Evolutionary conservation across 164 flowering plant genomes (phyloP), one percentile per base, ranked within the genome.

Genomic region (Chimonanthus praecox): DNA sequence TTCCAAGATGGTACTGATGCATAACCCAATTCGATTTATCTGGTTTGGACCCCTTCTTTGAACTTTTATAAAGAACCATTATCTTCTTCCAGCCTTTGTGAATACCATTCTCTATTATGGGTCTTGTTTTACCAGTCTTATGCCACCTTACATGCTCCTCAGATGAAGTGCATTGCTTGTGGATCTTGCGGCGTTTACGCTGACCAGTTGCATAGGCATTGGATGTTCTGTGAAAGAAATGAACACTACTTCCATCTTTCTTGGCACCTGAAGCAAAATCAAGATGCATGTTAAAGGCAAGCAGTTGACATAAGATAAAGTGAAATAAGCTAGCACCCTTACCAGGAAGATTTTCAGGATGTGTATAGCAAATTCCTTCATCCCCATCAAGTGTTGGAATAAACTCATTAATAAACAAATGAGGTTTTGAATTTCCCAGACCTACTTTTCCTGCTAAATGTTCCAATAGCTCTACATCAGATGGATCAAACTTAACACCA

Each of bases 261-360:
- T 80, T 88, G 44, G 88, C 88, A 75, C 98, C 99, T 95, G 82
- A 75, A 82, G 72, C 13, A 73, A 76, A 82, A 73, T 5, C 71
- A 43, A 15, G 33, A 47, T 64, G 5, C 4, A 16, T 72, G 4
- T 6, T 2, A 47, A 72, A 51, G 10, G 44, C 18, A 66, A 7
- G 18, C 33, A 45, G 11, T 43, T 33, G 5, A 4, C 16, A 64
- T 11, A 54, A 51, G 18, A 43, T 7, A 7, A 4, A 8, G 33
- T 44, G 75, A 67, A 73, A 47, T 4, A 6, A 15, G 63, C 44
- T n/a, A 67, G 64, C 33, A 69, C 49, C 48, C 84, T 85, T 11
- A 95, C 99, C 98, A 60, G 98, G 99, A 77, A 95, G 94, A 83
- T 90, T 83, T 85, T 88, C 90, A 45, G 99, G 99, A 85, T 95